Evolutionary conservation across 768 basidiomycete genomes (phyloP), one percentile per base, ranked within the genome.

Genomic region (Lanmaoa pseudosensibilis): DNA sequence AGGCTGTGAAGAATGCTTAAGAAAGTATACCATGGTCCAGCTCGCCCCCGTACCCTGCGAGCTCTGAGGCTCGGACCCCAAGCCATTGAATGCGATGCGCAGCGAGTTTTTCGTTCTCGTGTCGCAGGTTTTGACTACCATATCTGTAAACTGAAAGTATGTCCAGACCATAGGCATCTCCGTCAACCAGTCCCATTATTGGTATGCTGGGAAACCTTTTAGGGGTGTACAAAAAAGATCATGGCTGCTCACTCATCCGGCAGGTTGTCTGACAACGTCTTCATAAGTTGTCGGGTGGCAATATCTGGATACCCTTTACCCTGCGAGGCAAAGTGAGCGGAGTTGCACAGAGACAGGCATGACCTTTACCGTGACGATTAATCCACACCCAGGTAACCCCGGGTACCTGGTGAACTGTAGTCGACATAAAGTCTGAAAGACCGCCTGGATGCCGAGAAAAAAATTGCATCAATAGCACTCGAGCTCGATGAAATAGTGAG

Each of bases 291-390:
- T 8, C 94, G 81, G 1, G 97, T 96, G 3, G 94, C 88, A 5
- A 97, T 73, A 67, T 99, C 97, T 0, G 97, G 97, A 72, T 96
- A 98, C 3, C 97, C 97, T 69, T 97, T 98, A 0, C 97, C 97
- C 94, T 97, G 62, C 11, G 51, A 36, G 48, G 15, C 19, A 2
- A 45, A 33, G 33, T 68, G 45, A 67, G 55, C 16, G 8, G 44
- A 9, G 8, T 46, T 27, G 36, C n/a, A 46, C 19, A 37, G 30
- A 34, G 41, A 30, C 11, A 30, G 15, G 30, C 0, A 18, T 13
- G 15, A n/a, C 15, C 8, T 46, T 58, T 48, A 92, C 94, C 5
- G 94, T 96, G 64, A 96, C 80, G 41, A 94, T 76, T 19, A 94
- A 68, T 2, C 93, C 94, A 37, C 75, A 71, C 0, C 90, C 87